These are phyloP conservation scores for Cladobotryum mycophilum DNA, from an alignment of 2,329 filamentous ascomycete genomes.

Conservation along the genomic window DNA sequence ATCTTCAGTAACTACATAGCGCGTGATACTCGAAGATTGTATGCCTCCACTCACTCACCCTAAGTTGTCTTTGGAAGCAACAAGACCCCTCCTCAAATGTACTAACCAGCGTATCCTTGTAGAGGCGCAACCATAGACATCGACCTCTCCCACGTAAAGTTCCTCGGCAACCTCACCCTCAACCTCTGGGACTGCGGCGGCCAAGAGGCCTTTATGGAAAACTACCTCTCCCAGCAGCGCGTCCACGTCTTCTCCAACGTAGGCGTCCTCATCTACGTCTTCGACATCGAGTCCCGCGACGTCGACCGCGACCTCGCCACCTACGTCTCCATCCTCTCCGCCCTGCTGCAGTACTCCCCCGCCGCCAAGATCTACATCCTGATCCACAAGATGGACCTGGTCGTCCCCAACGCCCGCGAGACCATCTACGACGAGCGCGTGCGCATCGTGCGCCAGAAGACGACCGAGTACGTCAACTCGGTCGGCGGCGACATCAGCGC, in stretches of 20 bases:
- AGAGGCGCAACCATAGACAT: conserved; percentile 94
- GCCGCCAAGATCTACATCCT: conserved; percentile 85
- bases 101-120: not conserved
- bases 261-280: conserved; percentile 96
- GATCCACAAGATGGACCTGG: conserved; percentile 98
- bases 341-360: conserved; percentile 77
- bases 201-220: conserved; percentile 98
- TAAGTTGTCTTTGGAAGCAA: too few relatives aligned
- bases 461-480: conserved; percentile 44
- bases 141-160: conserved; percentile 96
- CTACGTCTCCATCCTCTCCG: conserved; percentile 84
- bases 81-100: too few relatives aligned
- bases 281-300: conserved; percentile 95
- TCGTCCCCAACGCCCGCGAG: conserved; percentile 72
- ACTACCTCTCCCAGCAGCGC: conserved; percentile 92
- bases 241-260: conserved; percentile 96
- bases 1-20: conserved; percentile 99
- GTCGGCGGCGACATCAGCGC: conserved; percentile 25
- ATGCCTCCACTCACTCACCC: conserved; percentile 21
- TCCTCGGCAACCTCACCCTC: conserved; percentile 93
- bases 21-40: conserved; percentile 83
- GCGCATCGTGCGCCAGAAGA: conserved; percentile 68
- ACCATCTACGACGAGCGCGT: conserved; percentile 80
- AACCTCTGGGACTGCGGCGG: conserved; percentile 99
- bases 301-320: conserved; percentile 89